These are phyloP conservation scores for Tetrapisispora phaffii DNA, from an alignment of 805 yeast species.

Conservation along the genomic window DNA sequence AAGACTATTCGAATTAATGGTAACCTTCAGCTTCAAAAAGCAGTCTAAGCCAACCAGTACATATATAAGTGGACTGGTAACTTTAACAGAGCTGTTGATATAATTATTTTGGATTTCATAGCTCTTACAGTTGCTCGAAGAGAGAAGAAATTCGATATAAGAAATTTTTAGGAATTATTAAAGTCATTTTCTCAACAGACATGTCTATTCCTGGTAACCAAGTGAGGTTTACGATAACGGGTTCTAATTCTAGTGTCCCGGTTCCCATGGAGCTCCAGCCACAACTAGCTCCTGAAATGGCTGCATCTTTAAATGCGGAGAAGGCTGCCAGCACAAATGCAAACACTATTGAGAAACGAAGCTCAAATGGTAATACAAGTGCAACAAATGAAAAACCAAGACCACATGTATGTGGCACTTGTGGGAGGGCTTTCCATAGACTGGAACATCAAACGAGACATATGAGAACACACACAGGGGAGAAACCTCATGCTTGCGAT, in stretches of 20 bases:
- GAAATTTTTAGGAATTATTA: no score
- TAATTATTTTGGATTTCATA: no score
- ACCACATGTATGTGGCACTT: conserved; percentile 67
- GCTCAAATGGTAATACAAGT: background rate
- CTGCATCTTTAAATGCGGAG: background rate
- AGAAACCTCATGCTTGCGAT: conserved; percentile 68
- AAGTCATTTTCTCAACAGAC: no score
- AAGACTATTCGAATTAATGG: no score
- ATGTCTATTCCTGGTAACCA: background rate
- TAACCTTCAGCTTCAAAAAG: no score
- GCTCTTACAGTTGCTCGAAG: no score
- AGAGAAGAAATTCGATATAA: no score
- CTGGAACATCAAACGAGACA: conserved; percentile 73
- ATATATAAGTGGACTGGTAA: no score
- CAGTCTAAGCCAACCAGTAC: no score
- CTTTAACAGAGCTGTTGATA: no score
- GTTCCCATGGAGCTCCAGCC: background rate
- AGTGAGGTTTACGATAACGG: background rate
- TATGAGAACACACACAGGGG: conserved; percentile 73
- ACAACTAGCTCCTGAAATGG: background rate
- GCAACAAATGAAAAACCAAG: conserved; percentile 19
- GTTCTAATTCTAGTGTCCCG: background rate
- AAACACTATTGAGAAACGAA: background rate
- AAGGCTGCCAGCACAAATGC: background rate
- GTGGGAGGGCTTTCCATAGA: conserved; percentile 66